A percentile compares a stretch with the other conserved stretches of the same genome.
These are phyloP conservation scores for Phialophora chinensis DNA, from an alignment of 2,329 filamentous ascomycete genomes.

Conservation along the genomic window DNA sequence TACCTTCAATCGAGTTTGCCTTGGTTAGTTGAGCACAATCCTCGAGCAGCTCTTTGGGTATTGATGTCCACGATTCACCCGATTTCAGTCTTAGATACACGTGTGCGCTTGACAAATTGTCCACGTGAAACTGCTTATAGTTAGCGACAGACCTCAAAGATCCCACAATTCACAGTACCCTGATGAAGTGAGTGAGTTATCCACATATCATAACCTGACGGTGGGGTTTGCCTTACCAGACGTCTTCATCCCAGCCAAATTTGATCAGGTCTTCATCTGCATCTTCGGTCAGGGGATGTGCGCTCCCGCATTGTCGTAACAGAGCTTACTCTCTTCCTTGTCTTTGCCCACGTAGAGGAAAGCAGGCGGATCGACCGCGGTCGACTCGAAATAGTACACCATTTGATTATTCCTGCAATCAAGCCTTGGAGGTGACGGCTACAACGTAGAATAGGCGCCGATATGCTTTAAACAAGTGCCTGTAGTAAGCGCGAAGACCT, in stretches of 20 bases:
- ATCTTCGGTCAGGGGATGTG: slow-evolving; percentile 9
- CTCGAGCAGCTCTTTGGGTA: slow-evolving; percentile 74
- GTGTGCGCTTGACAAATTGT: slow-evolving; percentile 95
- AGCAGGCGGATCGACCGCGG: slow-evolving; percentile 77
- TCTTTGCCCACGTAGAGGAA: slow-evolving; percentile 98
- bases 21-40: slow-evolving; percentile 98
- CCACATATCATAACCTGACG: neutral
- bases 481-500: neutral
- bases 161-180: slow-evolving; percentile 23
- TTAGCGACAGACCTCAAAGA: slow-evolving; percentile 9
- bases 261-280: slow-evolving; percentile 96
- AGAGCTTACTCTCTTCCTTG: slow-evolving; percentile 88
- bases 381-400: slow-evolving; percentile 97
- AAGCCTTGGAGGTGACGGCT: neutral
- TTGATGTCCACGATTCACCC: slow-evolving; percentile 80
- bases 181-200: slow-evolving; percentile 22
- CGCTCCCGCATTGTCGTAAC: neutral
- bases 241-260: slow-evolving; percentile 90
- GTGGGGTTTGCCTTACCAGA: slow-evolving; percentile 68
- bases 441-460: neutral
- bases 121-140: slow-evolving; percentile 79
- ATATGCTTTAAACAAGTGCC: neutral
- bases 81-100: slow-evolving; percentile 88
- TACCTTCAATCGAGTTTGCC: slow-evolving; percentile 96
- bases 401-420: slow-evolving; percentile 55